Conservation (phyloP, 2,329 filamentous ascomycete genomes). For the Colletotrichum acutatum region DNA sequence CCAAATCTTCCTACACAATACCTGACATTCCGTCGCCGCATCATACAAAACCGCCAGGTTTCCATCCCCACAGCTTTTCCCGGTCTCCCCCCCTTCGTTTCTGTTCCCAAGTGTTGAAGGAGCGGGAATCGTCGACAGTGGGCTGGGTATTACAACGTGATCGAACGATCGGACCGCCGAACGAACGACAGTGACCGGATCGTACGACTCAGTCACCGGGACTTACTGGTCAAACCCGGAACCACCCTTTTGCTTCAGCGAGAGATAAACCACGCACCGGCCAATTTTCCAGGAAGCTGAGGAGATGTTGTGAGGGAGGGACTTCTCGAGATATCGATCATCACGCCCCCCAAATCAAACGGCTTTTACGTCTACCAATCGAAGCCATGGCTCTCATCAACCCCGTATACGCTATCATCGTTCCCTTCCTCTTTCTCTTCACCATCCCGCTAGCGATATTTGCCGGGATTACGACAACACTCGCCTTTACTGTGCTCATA, state of each 20-base stretch:
- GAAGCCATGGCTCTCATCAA: constrained; percentile 63
- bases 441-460: constrained; percentile 72
- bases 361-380: constrained; percentile 1
- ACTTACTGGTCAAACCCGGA: constrained; percentile 17
- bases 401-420: constrained; percentile 64
- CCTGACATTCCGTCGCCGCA: constrained; percentile 14
- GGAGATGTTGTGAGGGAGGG: constrained; percentile 20
- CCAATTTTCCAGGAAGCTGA: constrained; percentile 8
- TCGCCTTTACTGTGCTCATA: constrained; percentile 71
- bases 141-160: constrained; percentile 22
- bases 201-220: constrained; percentile 32
- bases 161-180: constrained; percentile 35
- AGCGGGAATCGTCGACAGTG: constrained; percentile 13
- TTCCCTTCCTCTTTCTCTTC: constrained; percentile 71
- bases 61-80: neutral
- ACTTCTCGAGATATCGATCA: constrained; percentile 2
- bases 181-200: constrained; percentile 29
- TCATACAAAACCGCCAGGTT: constrained; percentile 28
- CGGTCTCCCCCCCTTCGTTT: neutral
- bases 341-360: neutral
- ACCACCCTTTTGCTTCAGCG: neutral
- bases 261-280: constrained; percentile 10
- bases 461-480: constrained; percentile 70
- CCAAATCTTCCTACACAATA: constrained; percentile 20
- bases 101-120: constrained; percentile 2